A percentile compares a stretch with the other conserved stretches of the same genome.
Conservation (phyloP, 306 rosid genomes). For the Crotalaria pallida region DNA sequence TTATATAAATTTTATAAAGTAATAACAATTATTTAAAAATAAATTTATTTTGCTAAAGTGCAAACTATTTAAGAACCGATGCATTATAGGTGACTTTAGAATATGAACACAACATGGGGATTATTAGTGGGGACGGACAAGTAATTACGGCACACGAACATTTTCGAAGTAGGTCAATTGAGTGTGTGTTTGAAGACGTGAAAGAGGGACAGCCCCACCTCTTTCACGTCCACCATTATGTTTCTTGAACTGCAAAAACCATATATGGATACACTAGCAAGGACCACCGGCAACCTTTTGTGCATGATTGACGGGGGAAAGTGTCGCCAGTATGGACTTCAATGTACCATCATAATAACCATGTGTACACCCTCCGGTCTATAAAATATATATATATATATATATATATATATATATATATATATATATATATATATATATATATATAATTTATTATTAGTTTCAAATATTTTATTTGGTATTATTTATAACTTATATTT, state of each 20-base stretch:
- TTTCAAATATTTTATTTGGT: no score
- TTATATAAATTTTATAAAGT: no score
- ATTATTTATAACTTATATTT: no score
- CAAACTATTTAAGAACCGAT: no score
- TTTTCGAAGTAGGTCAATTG: not conserved
- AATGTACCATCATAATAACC: not conserved
- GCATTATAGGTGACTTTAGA: not conserved
- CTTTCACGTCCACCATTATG: not conserved
- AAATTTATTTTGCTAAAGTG: no score
- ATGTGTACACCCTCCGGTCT: no score
- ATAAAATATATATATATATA: no score
- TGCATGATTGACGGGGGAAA: conserved; percentile 31
- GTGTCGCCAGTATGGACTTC: not conserved
- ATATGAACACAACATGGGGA: not conserved
- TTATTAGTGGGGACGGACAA: not conserved
- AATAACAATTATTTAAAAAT: no score
- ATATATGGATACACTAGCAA: not conserved
- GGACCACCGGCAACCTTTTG: not conserved
- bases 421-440: no score
- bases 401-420: no score
- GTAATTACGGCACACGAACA: not conserved
- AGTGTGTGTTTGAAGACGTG: conserved; percentile 12
- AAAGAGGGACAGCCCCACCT: not conserved
- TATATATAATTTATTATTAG: no score
- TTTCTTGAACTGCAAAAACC: not conserved